phyloP scores from a whole-genome alignment of 1,284 basidiomycete species.

The Papiliotrema terrestris region DNA sequence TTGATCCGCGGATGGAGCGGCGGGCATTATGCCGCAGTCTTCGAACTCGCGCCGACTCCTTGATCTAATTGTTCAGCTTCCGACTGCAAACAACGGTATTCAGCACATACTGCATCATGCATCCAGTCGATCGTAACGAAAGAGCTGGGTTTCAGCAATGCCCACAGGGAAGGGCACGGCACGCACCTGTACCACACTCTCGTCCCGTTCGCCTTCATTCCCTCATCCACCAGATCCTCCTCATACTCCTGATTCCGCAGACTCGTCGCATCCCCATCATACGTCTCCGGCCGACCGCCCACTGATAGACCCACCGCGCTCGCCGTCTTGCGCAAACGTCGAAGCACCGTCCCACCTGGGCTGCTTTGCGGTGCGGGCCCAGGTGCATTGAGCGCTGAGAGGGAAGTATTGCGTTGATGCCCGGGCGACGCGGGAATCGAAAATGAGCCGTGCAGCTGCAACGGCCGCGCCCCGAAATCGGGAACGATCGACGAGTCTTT shows the following conservation, averaged over 20 bases:
- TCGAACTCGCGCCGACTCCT: conserved; percentile 75
- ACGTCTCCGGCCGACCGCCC: conserved; percentile 24
- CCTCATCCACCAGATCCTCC: conserved; percentile 57
- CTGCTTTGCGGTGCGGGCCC: conserved; percentile 8
- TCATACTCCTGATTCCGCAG: conserved; percentile 37
- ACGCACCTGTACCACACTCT: conserved; percentile 89
- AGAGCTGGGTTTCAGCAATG: conserved; percentile 17
- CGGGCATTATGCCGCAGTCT: conserved; percentile 59
- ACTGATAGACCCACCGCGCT: conserved; percentile 32
- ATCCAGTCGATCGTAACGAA: conserved; percentile 67
- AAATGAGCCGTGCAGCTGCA: neutral
- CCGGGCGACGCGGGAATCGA: neutral
- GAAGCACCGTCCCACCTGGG: conserved; percentile 28
- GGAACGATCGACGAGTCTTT: conserved; percentile 7
- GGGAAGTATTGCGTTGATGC: neutral
- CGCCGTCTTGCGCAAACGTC: conserved; percentile 28
- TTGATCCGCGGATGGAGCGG: conserved; percentile 66
- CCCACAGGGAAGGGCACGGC: conserved; percentile 46
- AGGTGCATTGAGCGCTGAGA: neutral
- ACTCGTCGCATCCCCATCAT: conserved; percentile 26
- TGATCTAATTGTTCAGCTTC: conserved; percentile 56
- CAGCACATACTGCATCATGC: conserved; percentile 64
- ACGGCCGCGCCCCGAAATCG: too few relatives aligned
- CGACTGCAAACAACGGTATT: neutral
- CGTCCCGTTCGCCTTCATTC: conserved; percentile 68